Base-by-base conservation (phyloP, 768 basidiomycete species). In the Cyathus striatus region DNA sequence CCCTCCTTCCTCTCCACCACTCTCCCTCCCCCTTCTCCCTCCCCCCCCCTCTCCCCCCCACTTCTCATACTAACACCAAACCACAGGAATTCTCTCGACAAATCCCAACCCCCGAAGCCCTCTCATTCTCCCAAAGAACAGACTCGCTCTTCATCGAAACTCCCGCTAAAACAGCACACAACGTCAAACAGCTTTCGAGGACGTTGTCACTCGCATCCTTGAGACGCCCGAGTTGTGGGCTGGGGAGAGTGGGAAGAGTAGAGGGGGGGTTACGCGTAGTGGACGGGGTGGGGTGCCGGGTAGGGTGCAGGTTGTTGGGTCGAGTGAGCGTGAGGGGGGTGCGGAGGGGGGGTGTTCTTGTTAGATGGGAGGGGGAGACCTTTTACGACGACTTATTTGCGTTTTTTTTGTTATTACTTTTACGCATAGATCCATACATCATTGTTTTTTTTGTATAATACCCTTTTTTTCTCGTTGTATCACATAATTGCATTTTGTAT, bases 81-180 rank as follows among this genome's bases (percentile, higher is more conserved):
- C 54, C 27, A n/a, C 27, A 93, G 90, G 94, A 97, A 57, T 89
- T 86, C 65, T 90, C 89, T 6, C 79, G 95, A 3, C 86, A 92
- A 59, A 94, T 99, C 3, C 61, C 88, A 0, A 81, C 78, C 5
- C 64, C 76, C 0, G 92, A 97, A 56, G 95, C 82, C 1, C 66
- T 79, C 44, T 72, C 75, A 1, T 97, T 95, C 50, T 95, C 95
- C 0, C 67, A 69, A 20, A 76, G 87, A 23, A 90, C 90, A 76
- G 77, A 78, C n/a, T 87, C 84, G 16, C 67, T 92, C 36, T 98
- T 98, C 64, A 70, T 97, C 34, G 95, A 98, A 66, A 83, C 90
- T 1, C 89, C 86, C 0, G 95, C 95, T 0, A 97, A 97, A 79
- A 96, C 90, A 0, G 79, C 84, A 6, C 71, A 88, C 0, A 85